These are phyloP conservation scores for Yarrowia sp. DNA, from an alignment of 805 yeast species.

Conservation along the genomic window DNA sequence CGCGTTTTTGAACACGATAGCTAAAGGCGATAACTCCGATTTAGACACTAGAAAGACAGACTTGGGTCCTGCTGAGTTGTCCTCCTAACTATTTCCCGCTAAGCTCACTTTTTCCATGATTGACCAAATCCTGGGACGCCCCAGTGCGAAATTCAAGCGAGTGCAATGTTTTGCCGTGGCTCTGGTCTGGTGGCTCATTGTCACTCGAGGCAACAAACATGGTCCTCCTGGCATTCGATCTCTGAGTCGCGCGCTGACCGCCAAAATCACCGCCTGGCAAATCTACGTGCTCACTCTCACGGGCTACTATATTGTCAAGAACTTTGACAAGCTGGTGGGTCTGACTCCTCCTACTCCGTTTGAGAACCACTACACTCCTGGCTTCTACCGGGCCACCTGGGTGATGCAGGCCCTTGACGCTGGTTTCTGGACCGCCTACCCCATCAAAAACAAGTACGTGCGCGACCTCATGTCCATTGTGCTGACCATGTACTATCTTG, in stretches of 20 bases:
- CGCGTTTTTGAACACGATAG: conserved; percentile 6
- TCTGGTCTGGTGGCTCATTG: conserved; percentile 31
- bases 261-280: conserved; percentile 35
- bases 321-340: conserved; percentile 33
- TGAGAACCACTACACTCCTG: conserved; percentile 30
- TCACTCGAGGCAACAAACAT: conserved; percentile 33
- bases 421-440: conserved; percentile 38
- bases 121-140: conserved; percentile 35
- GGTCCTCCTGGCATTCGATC: conserved; percentile 31
- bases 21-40: not conserved
- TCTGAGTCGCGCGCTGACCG: conserved; percentile 29
- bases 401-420: conserved; percentile 36
- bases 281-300: conserved; percentile 34
- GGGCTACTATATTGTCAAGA: conserved; percentile 34
- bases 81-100: too few species aligned
- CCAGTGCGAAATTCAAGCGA: conserved; percentile 33
- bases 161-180: conserved; percentile 33
- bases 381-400: conserved; percentile 35
- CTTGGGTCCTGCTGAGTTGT: too few species aligned
- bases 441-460: conserved; percentile 29
- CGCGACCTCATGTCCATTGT: conserved; percentile 33
- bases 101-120: too few species aligned
- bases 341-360: conserved; percentile 35
- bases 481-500: conserved; percentile 33
- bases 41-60: too few species aligned